Percentiles rank a stretch among this genome's conserved stretches.
Conservation (phyloP, 164 flowering plant genomes). For the Taxillus chinensis region DNA sequence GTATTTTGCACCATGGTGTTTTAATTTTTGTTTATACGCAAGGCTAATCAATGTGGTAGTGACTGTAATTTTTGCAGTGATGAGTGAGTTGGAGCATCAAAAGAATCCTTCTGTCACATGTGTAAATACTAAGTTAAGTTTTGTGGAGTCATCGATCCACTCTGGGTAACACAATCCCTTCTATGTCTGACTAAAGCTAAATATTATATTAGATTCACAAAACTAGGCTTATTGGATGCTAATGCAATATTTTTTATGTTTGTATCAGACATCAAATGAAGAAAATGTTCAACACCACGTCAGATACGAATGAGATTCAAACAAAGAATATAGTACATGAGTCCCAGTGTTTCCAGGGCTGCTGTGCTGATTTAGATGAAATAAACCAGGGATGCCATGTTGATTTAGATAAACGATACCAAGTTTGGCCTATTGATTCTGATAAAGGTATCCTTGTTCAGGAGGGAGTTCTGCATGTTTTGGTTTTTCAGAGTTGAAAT, state of each 20-base stretch:
- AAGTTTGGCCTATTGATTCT: background rate
- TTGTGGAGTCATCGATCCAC: constrained; percentile 5
- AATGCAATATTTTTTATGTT: background rate
- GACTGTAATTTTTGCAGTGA: constrained; percentile 20
- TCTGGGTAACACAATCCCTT: constrained; percentile 18
- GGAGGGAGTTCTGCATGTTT: background rate
- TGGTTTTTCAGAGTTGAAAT: too few relatives aligned
- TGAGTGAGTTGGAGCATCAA: constrained; percentile 13
- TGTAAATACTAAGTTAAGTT: constrained; percentile 10
- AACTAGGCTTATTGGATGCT: background rate
- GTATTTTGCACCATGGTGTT: constrained; percentile 1
- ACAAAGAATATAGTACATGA: constrained; percentile 8
- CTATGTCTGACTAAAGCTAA: background rate
- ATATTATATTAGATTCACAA: background rate
- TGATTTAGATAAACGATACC: constrained; percentile 14
- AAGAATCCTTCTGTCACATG: constrained; percentile 13
- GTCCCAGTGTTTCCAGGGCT: constrained; percentile 2
- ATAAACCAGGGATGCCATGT: constrained; percentile 15
- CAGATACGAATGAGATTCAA: constrained; percentile 7
- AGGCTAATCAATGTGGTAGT: constrained; percentile 5
- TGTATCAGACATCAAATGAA: constrained; percentile 20
- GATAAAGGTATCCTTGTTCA: too few relatives aligned
- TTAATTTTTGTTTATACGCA: constrained; percentile 7
- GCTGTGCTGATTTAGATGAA: constrained; percentile 12
- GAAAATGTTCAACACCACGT: constrained; percentile 3